phyloP scores from a whole-genome alignment of 495 filamentous ascomycete genomes.

The Penicillium paxilli region DNA sequence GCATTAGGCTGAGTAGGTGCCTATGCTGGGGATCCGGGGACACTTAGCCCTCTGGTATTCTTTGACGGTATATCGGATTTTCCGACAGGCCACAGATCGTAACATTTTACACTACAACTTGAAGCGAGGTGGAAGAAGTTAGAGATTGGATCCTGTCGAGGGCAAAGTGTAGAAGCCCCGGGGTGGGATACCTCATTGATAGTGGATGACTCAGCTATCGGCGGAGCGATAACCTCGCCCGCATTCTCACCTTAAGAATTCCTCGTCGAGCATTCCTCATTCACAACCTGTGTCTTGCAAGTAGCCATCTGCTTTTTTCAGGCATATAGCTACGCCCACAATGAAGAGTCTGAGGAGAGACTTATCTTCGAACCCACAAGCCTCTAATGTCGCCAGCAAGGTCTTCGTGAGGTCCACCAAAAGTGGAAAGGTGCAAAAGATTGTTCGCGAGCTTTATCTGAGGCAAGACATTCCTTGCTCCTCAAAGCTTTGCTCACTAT shows the following conservation, averaged over 20 bases:
- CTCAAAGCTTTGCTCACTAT: slow-evolving; percentile 78
- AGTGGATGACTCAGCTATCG: slow-evolving; percentile 29
- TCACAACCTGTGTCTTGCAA: slow-evolving; percentile 10
- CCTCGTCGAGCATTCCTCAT: slow-evolving; percentile 4
- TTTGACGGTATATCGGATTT: too few relatives aligned
- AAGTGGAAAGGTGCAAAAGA: slow-evolving; percentile 96
- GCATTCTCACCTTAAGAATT: neutral
- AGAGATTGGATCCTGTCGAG: too few relatives aligned
- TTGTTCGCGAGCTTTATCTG: slow-evolving; percentile 94
- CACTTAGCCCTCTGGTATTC: too few relatives aligned
- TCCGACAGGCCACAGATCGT: too few relatives aligned
- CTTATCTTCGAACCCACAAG: slow-evolving; percentile 62
- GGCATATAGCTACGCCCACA: slow-evolving; percentile 27
- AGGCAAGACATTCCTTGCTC: slow-evolving; percentile 97
- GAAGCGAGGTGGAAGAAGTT: too few relatives aligned
- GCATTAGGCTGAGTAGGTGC: too few relatives aligned
- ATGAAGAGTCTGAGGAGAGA: slow-evolving; percentile 91
- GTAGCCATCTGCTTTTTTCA: slow-evolving; percentile 3
- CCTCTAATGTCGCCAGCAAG: slow-evolving; percentile 85
- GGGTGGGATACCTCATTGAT: too few relatives aligned
- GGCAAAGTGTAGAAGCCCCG: too few relatives aligned
- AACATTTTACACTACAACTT: too few relatives aligned
- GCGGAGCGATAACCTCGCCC: slow-evolving; percentile 22
- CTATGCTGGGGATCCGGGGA: too few relatives aligned
- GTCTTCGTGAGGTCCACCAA: slow-evolving; percentile 90